Conservation (phyloP, 306 rosid genomes). For the Cicer judaicum region DNA sequence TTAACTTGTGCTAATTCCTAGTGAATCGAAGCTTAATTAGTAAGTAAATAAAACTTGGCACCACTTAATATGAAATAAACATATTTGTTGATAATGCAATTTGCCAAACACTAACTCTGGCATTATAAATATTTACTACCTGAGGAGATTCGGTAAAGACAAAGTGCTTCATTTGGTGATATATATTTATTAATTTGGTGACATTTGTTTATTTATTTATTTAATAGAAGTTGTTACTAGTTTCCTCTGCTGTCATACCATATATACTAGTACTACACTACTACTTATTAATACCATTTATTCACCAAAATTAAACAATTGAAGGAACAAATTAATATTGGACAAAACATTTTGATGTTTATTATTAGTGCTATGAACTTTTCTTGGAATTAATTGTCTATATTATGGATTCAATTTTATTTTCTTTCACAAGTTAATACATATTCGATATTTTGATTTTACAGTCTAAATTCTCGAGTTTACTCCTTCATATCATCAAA, state of each 20-base stretch:
- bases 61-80: not conserved
- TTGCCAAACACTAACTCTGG: not conserved
- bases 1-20: slow-evolving; percentile 17
- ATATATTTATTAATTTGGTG: not conserved
- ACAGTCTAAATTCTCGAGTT: not conserved
- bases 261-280: not conserved
- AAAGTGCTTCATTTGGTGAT: slow-evolving; percentile 46
- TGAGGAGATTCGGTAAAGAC: slow-evolving; percentile 3
- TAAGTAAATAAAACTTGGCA: slow-evolving; percentile 32
- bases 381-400: no score
- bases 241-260: slow-evolving; percentile 41
- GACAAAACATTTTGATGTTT: no score
- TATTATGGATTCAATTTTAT: no score
- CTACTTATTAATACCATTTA: not conserved
- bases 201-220: not conserved
- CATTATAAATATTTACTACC: slow-evolving; percentile 23
- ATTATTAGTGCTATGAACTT: no score
- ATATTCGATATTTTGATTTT: slow-evolving; percentile 45
- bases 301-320: not conserved
- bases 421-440: not conserved
- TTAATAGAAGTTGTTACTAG: slow-evolving; percentile 26
- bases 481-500: not conserved
- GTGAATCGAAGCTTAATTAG: slow-evolving; percentile 7
- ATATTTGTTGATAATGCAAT: slow-evolving; percentile 17
- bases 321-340: no score